Evolutionary conservation across 345 rosid genomes (phyloP).

Genomic region (Microcos paniculata): DNA sequence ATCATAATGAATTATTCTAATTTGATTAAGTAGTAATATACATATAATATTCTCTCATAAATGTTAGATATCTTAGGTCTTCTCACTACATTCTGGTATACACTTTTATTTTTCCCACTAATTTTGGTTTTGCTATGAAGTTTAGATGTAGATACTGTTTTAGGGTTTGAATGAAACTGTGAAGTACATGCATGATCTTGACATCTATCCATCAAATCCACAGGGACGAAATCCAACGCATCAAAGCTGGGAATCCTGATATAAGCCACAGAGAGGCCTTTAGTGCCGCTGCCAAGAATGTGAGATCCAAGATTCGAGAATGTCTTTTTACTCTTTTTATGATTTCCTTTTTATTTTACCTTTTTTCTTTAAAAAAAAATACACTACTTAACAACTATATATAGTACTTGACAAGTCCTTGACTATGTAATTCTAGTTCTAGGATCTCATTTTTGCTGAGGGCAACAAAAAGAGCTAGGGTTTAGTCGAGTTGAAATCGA

Average conservation of each 20-base stretch:
- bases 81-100: no score
- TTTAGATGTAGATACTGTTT: neutral
- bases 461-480: neutral
- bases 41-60: no score
- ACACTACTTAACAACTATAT: no score
- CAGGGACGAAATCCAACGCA: conserved; percentile 99
- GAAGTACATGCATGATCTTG: conserved; percentile 9
- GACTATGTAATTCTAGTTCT: no score
- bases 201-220: conserved; percentile 13
- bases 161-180: neutral
- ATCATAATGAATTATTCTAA: no score
- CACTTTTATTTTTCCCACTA: neutral
- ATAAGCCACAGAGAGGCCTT: conserved; percentile 99
- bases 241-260: conserved; percentile 98
- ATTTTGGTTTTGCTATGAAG: neutral
- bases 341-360: conserved; percentile 2
- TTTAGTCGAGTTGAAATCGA: neutral
- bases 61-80: no score
- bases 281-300: conserved; percentile 99
- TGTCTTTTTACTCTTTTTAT: neutral
- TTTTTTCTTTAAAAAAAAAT: neutral
- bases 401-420: no score
- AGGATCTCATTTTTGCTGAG: neutral
- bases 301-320: conserved; percentile 39
- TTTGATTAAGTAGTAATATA: no score